Conservation (phyloP, 1,284 basidiomycete genomes). For the Tausonia pullulans region DNA sequence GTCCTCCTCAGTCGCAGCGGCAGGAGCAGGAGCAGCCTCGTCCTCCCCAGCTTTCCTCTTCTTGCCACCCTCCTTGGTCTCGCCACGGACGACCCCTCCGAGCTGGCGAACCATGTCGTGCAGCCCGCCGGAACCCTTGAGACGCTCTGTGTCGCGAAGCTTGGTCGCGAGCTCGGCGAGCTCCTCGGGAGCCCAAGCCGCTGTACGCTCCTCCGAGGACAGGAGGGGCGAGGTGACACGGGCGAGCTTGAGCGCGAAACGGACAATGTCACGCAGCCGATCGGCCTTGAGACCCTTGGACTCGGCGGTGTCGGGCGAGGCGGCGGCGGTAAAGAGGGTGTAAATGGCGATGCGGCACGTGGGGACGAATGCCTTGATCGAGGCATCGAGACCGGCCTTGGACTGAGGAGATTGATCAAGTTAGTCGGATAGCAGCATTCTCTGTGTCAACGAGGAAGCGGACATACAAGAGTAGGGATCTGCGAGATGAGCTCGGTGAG, state of each 20-base stretch:
- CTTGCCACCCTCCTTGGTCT: too few species aligned
- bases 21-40: too few species aligned
- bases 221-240: slow-evolving; percentile 50
- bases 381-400: slow-evolving; percentile 26
- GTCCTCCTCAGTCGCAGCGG: too few species aligned
- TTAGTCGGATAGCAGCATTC: too few species aligned
- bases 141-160: too few species aligned
- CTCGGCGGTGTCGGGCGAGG: slow-evolving; percentile 12
- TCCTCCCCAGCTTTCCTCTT: too few species aligned
- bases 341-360: slow-evolving; percentile 45
- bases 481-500: slow-evolving; percentile 56
- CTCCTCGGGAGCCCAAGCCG: slow-evolving; percentile 40
- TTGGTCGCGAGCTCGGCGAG: slow-evolving; percentile 27
- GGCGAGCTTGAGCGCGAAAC: slow-evolving; percentile 53
- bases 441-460: not conserved
- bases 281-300: slow-evolving; percentile 44
- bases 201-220: slow-evolving; percentile 23
- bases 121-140: too few species aligned
- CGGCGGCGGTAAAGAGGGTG: slow-evolving; percentile 44
- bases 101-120: slow-evolving; percentile 2
- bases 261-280: slow-evolving; percentile 69
- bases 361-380: slow-evolving; percentile 45
- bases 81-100: not conserved
- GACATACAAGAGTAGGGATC: slow-evolving; percentile 44
- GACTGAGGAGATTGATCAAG: slow-evolving; percentile 23